Base-by-base conservation (phyloP, 345 rosid genomes). In the Schrenkiella parvula region DNA sequence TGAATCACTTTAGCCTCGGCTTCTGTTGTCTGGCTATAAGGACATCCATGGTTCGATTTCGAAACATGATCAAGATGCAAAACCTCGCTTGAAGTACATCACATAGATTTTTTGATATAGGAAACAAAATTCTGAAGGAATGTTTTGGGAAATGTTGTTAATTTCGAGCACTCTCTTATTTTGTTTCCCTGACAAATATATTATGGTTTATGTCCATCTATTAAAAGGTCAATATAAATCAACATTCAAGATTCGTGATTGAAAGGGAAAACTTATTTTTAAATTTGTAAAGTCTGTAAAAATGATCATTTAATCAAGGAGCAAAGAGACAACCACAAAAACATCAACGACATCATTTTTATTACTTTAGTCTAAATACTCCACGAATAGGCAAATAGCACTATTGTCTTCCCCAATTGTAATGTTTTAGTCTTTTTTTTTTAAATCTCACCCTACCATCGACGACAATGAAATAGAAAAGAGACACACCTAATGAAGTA, bases 401-500 rank as follows among this genome's bases (percentile, higher is more conserved):
- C 26, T 47, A 21, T 47, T 46, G 25, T 46, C 51, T 18, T 18
- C 13, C 2, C 25, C 51, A 46, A 8, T 18, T 47, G 43, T 57
- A 57, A 35, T 56, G 25, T 21, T 21, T 57, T 19, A 13, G 8
- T 8, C 6, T 18, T 13, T 12, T 19, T 53, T 2, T 38, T 8
- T 0, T n/a, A n/a, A n/a, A 41, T 41, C 58, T 34, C 41, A 37
- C 72, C 60, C 66, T 55, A 67, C 72, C 54, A 66, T 48, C 51
- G 68, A 66, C 61, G 78, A 62, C 61, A 39, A 22, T 58, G 62
- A 38, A 11, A 15, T 8, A 41, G 43, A 37, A 57, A 18, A 50
- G 57, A 48, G 54, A 67, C 54, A 52, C 61, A 59, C 34, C 63
- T 74, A 39, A 59, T 66, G 73, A 74, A 56, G 58, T 41, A 60